Evolutionary conservation across 805 yeast species (phyloP), one percentile per base, ranked within the genome.

Genomic region (Wickerhamomyces silvicola): DNA sequence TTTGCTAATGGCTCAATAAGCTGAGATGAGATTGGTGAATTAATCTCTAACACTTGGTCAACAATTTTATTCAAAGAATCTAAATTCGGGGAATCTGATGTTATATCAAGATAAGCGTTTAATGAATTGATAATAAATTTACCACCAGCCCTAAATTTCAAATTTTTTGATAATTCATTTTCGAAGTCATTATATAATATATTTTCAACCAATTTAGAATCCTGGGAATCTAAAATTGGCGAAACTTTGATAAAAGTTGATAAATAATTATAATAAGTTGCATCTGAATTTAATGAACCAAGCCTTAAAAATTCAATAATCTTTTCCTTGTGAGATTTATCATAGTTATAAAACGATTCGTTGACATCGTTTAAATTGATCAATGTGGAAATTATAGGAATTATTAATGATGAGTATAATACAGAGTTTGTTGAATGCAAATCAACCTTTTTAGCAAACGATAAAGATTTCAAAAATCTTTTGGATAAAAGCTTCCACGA

Each of bases 281-380:
- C 68, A 18, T 62, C 58, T 31, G 82, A 74, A 30, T 63, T 64
- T 28, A 78, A 61, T 2, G 74, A 71, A 0, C 86, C 81, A 10
- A 75, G 39, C 10, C 57, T 57, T 14, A 81, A 42, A 39, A 78
- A 67, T 0, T 57, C 66, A 2, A 61, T 28, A 9, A 81, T 46
- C 36, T 65, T 66, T 4, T 62, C 64, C 12, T 63, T 61, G 1
- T 75, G 42, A 4, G 57, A 57, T 35, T 78, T 79, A 14, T 60
- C 64, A 42, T 68, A 70, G 4, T 64, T 55, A 79, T 85, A 78
- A 29, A 80, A 61, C 18, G 62, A 68, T 12, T 66, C 60, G 39
- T 72, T 70, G 26, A 64, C 54, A n/a, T 53, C 50, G 11, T 72
- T 64, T 18, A 79, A 42, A 0, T 58, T 43, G 4, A 62, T 54